Evolutionary conservation across 2,329 filamentous ascomycete species (phyloP).

Genomic region (Ophioceras dolichostomum): DNA sequence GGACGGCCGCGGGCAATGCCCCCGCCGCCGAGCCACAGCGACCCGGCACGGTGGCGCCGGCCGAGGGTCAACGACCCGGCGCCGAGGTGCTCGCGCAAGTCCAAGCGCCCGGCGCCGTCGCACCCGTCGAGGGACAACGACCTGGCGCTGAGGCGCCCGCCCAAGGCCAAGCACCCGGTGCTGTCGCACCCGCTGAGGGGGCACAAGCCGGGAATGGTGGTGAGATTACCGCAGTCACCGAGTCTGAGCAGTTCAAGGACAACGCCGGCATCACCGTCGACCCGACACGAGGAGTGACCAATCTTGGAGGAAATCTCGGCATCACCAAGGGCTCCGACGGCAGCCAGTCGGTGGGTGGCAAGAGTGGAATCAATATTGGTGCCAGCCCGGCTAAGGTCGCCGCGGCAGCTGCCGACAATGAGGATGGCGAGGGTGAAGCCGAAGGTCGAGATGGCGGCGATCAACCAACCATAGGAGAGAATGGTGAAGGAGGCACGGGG

Average conservation of each 20-base stretch:
- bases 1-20: not conserved
- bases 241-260: slow-evolving; percentile 9
- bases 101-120: not conserved
- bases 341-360: slow-evolving; percentile 10
- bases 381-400: too few species aligned
- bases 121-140: not conserved
- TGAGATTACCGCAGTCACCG: slow-evolving; percentile 5
- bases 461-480: not conserved
- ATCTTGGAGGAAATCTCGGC: slow-evolving; percentile 10
- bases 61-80: not conserved
- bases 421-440: not conserved
- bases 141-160: not conserved
- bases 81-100: not conserved
- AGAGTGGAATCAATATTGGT: slow-evolving; percentile 10
- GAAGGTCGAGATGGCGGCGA: not conserved
- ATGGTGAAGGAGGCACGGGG: not conserved
- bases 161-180: not conserved
- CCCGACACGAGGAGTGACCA: slow-evolving; percentile 5
- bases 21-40: not conserved
- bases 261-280: slow-evolving; percentile 9
- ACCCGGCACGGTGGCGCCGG: too few species aligned
- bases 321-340: slow-evolving; percentile 12
- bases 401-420: not conserved
- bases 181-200: not conserved
- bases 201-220: too few species aligned